Base-by-base conservation (phyloP, 768 basidiomycete genomes). In the Nidula microcarpa region DNA sequence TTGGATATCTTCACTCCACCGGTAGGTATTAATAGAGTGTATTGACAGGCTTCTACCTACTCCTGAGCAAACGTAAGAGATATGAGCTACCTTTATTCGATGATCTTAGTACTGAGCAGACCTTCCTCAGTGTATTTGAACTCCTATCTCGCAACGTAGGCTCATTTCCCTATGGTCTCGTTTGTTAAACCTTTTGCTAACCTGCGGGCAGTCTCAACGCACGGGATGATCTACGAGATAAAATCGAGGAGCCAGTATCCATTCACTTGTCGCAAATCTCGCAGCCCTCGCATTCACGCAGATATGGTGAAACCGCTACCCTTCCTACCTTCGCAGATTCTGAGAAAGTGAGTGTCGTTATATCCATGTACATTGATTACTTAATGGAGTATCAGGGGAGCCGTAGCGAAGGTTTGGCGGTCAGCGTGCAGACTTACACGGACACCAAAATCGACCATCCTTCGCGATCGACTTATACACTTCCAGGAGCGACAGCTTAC, bases 81-180 rank as follows among this genome's bases (percentile, higher is more conserved):
- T 23, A 23, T 23, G 23, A 23, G 23, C 23, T 23, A 23, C 23
- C 23, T 23, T 23, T 23, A 23, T 23, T 23, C 23, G 23, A 23
- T 23, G 23, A 23, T 23, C 23, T 23, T 23, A 23, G 23, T 23
- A 23, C 23, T 23, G 23, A 23, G 23, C 23, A 16, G 46, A 11
- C n/a, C 32, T 35, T 39, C 13, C 53, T 36, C 47, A 84, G 80
- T 84, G 23, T 84, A 83, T 57, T 68, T 78, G 11, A 83, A 83
- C 56, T 78, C 81, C 6, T 81, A 82, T 58, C 71, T 85, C 6
- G 80, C 82, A 32, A 65, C 66, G 70, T 73, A 37, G 60, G 67
- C 50, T 14, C 17, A 10, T 23, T 11, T 35, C 44, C 36, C 13
- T 17, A 16, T n/a, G 7, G 9, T 14, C 30, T 51, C 39, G 50